phyloP scores from a whole-genome alignment of 805 yeast genomes.

The Zygoascus flipseniorum region DNA sequence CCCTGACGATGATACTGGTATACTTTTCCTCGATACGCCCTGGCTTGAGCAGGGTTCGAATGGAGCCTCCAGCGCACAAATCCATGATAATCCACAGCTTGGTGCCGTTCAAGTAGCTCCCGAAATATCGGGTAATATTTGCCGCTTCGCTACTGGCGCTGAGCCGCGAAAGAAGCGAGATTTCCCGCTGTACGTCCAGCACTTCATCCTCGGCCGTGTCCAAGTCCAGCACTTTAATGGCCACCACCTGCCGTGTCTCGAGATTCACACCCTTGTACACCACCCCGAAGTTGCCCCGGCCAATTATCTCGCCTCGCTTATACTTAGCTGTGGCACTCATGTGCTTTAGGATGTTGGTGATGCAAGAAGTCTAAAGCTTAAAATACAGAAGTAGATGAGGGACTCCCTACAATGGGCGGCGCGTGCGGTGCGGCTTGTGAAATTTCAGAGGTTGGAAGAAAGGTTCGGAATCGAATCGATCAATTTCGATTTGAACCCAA shows the following conservation, averaged over 20 bases:
- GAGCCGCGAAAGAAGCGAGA: slow-evolving; percentile 74
- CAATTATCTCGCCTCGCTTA: slow-evolving; percentile 82
- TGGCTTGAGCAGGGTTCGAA: slow-evolving; percentile 74
- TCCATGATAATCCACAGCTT: slow-evolving; percentile 97
- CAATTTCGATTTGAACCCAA: too few species aligned
- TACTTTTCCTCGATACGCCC: slow-evolving; percentile 83
- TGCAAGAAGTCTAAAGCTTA: too few species aligned
- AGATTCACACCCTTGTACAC: slow-evolving; percentile 70
- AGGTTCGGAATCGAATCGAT: too few species aligned
- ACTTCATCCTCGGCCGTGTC: slow-evolving; percentile 95
- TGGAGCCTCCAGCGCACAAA: slow-evolving; percentile 92
- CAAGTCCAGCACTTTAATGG: slow-evolving; percentile 84
- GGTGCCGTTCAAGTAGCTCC: slow-evolving; percentile 80
- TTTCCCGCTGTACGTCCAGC: slow-evolving; percentile 87
- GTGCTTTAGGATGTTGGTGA: neutral
- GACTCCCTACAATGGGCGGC: too few species aligned
- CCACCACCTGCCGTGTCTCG: slow-evolving; percentile 68
- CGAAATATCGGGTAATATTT: slow-evolving; percentile 90
- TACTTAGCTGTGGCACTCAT: slow-evolving; percentile 34
- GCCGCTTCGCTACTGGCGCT: slow-evolving; percentile 54
- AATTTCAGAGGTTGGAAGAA: too few species aligned
- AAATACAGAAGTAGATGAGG: too few species aligned
- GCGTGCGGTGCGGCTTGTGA: too few species aligned
- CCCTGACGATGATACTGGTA: slow-evolving; percentile 78
- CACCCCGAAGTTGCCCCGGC: slow-evolving; percentile 94